A percentile compares a stretch with the other conserved stretches of the same genome.
Evolutionary conservation across 2,329 filamentous ascomycete genomes (phyloP).

Genomic region (Cylindrodendrum hubeiense): DNA sequence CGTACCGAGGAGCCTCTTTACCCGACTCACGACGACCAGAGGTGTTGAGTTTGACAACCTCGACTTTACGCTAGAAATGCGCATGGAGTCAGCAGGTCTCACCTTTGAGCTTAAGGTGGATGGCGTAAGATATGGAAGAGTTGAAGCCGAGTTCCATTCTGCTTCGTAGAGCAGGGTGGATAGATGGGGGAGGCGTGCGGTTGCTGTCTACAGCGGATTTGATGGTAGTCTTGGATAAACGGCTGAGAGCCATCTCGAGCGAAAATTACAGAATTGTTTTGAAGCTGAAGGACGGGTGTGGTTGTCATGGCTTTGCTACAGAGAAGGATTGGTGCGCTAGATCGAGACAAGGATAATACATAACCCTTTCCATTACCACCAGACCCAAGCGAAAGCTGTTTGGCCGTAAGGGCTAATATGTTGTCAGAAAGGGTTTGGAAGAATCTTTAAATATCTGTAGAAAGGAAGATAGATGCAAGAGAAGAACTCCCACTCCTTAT

Average conservation of each 20-base stretch:
- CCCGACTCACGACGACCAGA: constrained; percentile 80
- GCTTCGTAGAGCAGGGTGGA: neutral
- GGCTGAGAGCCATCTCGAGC: neutral
- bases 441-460: no score
- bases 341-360: neutral
- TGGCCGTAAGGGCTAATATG: neutral
- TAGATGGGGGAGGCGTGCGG: no score
- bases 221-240: constrained; percentile 7
- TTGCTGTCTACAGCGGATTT: neutral
- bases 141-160: constrained; percentile 82
- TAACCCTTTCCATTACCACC: neutral
- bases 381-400: neutral
- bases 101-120: constrained; percentile 85
- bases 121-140: constrained; percentile 80
- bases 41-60: constrained; percentile 86
- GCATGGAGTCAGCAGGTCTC: constrained; percentile 81
- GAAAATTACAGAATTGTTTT: constrained; percentile 5
- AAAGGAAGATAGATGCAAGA: no score
- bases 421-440: no score
- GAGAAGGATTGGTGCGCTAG: neutral
- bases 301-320: neutral
- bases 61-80: constrained; percentile 87
- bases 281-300: neutral
- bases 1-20: constrained; percentile 80
- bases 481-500: no score